Evolutionary conservation across 495 filamentous ascomycete genomes (phyloP).

Genomic region (Neurospora sp.): DNA sequence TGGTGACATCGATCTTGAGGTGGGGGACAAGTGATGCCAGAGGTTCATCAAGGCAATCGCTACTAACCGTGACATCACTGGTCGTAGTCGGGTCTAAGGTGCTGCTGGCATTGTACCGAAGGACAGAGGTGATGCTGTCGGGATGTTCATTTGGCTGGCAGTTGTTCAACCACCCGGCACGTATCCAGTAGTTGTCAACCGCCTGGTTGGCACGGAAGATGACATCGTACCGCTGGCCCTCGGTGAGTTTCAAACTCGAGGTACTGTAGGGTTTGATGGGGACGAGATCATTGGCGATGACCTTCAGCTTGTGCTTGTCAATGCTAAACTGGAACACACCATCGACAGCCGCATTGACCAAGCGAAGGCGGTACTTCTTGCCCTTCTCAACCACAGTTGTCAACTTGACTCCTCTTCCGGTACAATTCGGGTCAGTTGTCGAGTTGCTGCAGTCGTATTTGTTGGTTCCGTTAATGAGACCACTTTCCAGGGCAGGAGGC

Average conservation of each 20-base stretch:
- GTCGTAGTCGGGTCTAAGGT: conserved; percentile 23
- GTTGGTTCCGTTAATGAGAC: conserved; percentile 29
- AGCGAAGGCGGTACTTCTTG: conserved; percentile 38
- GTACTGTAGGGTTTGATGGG: conserved; percentile 41
- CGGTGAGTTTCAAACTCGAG: conserved; percentile 40
- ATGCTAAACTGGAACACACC: conserved; percentile 28
- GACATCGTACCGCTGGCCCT: conserved; percentile 61
- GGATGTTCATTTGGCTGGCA: conserved; percentile 27
- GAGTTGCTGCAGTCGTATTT: conserved; percentile 21
- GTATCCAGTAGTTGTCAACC: conserved; percentile 46
- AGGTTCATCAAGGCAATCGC: conserved; percentile 20
- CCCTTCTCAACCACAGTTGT: conserved; percentile 25
- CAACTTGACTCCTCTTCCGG: conserved; percentile 21
- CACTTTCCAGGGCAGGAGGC: conserved; percentile 22
- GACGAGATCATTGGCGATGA: conserved; percentile 43
- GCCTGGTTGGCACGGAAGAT: conserved; percentile 49
- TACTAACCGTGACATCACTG: conserved; percentile 12
- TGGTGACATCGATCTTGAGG: conserved; percentile 20
- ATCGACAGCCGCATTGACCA: conserved; percentile 43
- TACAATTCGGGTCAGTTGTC: conserved; percentile 14
- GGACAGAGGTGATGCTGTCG: conserved; percentile 44
- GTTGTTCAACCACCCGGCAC: conserved; percentile 32
- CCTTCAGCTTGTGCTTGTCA: conserved; percentile 40
- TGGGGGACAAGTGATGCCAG: conserved; percentile 20
- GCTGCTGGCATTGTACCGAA: conserved; percentile 39